phyloP scores from a whole-genome alignment of 495 filamentous ascomycete genomes.

The Aspergillus indologenus region DNA sequence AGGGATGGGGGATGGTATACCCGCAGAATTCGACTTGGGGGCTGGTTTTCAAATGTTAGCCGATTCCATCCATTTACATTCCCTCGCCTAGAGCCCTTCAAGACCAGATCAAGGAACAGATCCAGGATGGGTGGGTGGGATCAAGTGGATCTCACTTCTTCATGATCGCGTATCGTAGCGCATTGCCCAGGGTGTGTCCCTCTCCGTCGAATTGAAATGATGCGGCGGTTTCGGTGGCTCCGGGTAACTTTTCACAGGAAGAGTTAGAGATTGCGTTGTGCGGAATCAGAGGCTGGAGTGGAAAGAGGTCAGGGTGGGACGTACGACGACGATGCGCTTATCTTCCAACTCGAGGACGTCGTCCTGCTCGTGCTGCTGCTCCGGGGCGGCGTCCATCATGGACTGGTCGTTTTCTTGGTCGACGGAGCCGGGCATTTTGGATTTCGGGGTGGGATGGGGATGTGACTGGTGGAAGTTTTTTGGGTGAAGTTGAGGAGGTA shows the following conservation, averaged over 20 bases:
- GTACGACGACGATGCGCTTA: conserved; percentile 55
- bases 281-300: not conserved
- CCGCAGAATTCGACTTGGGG: conserved; percentile 96
- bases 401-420: conserved; percentile 47
- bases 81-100: not conserved
- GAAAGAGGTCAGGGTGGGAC: conserved; percentile 22
- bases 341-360: conserved; percentile 46
- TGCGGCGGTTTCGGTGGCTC: conserved; percentile 65
- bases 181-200: conserved; percentile 94
- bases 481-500: not conserved
- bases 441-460: conserved; percentile 6
- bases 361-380: conserved; percentile 40
- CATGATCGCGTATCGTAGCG: conserved; percentile 92
- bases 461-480: not conserved
- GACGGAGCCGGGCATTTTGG: conserved; percentile 42
- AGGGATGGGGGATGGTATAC: conserved; percentile 96
- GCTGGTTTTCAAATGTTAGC: conserved; percentile 40
- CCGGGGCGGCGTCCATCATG: conserved; percentile 51
- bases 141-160: conserved; percentile 73
- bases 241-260: conserved; percentile 55
- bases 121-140: not conserved
- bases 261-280: not conserved
- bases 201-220: conserved; percentile 89
- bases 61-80: not conserved
- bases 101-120: not conserved